Conservation (phyloP, 1,284 basidiomycete species). For the Vanrija humicola region DNA sequence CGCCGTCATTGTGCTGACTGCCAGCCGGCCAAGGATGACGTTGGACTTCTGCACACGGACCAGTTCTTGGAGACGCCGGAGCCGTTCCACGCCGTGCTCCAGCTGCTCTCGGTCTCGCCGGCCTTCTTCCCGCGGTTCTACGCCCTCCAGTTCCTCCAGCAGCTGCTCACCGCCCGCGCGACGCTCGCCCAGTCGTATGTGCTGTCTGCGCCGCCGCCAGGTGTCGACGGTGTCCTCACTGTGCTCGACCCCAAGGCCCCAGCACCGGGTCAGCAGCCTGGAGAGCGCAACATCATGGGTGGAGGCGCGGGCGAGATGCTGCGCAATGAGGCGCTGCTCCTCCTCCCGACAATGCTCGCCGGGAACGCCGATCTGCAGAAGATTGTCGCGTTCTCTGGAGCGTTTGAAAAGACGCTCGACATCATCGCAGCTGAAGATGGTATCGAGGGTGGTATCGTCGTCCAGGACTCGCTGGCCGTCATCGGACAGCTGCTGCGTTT, state of each 20-base stretch:
- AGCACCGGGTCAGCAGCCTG: conserved; percentile 14
- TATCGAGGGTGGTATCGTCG: conserved; percentile 82
- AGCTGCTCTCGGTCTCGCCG: conserved; percentile 59
- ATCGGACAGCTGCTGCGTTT: conserved; percentile 81
- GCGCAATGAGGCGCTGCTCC: conserved; percentile 65
- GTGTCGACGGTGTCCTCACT: conserved; percentile 43
- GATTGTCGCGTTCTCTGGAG: conserved; percentile 93
- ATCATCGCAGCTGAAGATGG: conserved; percentile 85
- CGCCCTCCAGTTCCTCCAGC: conserved; percentile 76
- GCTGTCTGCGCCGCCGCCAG: conserved; percentile 52
- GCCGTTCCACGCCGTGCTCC: conserved; percentile 70
- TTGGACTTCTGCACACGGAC: conserved; percentile 51
- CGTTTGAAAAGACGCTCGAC: conserved; percentile 91
- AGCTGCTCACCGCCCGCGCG: conserved; percentile 73
- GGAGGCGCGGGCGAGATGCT: conserved; percentile 48
- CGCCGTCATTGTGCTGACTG: background rate
- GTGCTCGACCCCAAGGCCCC: conserved; percentile 42
- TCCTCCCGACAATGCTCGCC: conserved; percentile 74
- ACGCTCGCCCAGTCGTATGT: conserved; percentile 82
- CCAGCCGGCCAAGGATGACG: conserved; percentile 50
- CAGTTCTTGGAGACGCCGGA: conserved; percentile 53
- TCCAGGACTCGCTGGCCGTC: conserved; percentile 79
- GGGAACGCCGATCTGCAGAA: conserved; percentile 95
- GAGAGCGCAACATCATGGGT: conserved; percentile 24
- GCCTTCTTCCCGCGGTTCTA: conserved; percentile 83